These are phyloP conservation scores for Trypanosoma platydactyli DNA, from an alignment of 208 protist species.

Conservation along the genomic window DNA sequence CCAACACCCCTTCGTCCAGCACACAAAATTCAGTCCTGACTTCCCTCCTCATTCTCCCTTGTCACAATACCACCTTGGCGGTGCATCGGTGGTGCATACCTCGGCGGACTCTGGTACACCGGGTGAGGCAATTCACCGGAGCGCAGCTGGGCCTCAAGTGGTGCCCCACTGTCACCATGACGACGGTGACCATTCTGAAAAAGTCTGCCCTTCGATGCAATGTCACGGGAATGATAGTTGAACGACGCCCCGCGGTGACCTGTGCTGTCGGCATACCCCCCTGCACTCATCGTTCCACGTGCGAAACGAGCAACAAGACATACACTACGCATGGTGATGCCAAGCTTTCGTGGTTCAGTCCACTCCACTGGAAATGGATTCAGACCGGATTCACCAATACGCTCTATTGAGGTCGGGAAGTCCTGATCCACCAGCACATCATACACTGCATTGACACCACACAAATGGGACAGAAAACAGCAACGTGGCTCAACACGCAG, in stretches of 20 bases:
- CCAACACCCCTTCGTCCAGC: too few species aligned
- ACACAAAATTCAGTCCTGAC: not conserved
- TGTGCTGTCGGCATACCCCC: conserved; percentile 68
- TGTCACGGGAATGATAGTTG: conserved; percentile 70
- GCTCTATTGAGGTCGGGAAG: conserved; percentile 80
- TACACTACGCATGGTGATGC: conserved; percentile 82
- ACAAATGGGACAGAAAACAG: conserved; percentile 72
- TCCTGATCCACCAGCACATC: conserved; percentile 90
- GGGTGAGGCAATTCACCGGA: conserved; percentile 64
- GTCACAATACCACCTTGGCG: conserved; percentile 24
- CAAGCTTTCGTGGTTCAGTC: conserved; percentile 83
- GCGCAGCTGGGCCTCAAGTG: conserved; percentile 70
- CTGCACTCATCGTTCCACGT: conserved; percentile 72
- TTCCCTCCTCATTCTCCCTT: not conserved
- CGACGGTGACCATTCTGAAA: conserved; percentile 60
- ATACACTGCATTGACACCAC: conserved; percentile 72
- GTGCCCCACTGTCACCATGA: conserved; percentile 61
- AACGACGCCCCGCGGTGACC: conserved; percentile 43
- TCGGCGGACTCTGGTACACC: conserved; percentile 64
- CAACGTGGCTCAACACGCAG: conserved; percentile 78
- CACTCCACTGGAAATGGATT: conserved; percentile 91
- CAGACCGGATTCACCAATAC: conserved; percentile 73
- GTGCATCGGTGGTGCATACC: conserved; percentile 85
- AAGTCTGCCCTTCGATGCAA: conserved; percentile 58
- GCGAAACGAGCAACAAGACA: conserved; percentile 79